Conservation (phyloP, 768 basidiomycete species). For the Lyophyllum atratum region DNA sequence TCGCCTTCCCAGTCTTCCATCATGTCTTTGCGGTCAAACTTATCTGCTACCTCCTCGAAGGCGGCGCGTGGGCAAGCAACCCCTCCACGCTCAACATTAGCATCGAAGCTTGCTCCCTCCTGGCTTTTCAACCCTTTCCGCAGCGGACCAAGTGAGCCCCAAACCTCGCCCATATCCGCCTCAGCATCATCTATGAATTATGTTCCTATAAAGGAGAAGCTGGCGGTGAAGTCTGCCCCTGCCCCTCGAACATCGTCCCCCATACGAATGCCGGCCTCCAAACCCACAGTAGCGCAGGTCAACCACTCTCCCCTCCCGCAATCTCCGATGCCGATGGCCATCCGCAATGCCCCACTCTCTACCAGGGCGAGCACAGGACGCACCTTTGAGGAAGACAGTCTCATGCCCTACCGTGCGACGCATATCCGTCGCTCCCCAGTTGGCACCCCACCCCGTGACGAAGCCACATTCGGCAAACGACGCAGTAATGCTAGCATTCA, state of each 20-base stretch:
- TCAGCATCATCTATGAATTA: constrained; percentile 40
- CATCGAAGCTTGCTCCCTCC: constrained; percentile 69
- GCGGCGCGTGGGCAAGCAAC: constrained; percentile 23
- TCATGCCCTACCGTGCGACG: constrained; percentile 45
- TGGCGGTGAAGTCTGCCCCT: constrained; percentile 4
- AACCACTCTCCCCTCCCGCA: constrained; percentile 35
- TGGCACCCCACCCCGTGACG: constrained; percentile 71
- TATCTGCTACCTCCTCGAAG: constrained; percentile 49
- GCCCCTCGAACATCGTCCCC: constrained; percentile 27
- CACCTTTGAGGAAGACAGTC: constrained; percentile 60
- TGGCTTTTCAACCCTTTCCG: constrained; percentile 83
- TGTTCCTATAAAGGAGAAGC: constrained; percentile 15
- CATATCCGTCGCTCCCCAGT: constrained; percentile 62
- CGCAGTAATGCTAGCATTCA: constrained; percentile 43
- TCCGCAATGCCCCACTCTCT: constrained; percentile 33
- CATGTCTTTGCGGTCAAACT: constrained; percentile 51
- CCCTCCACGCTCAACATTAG: constrained; percentile 39
- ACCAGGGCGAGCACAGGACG: constrained; percentile 50
- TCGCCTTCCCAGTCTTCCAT: constrained; percentile 73
- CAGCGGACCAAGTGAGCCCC: constrained; percentile 61
- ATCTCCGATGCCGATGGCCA: constrained; percentile 44
- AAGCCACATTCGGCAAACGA: constrained; percentile 58
- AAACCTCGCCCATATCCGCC: constrained; percentile 57
- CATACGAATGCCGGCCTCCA: constrained; percentile 36
- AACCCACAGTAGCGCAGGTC: constrained; percentile 34